Evolutionary conservation across 108 stramenopile genomes (phyloP), one percentile per base, ranked within the genome.

Genomic region (Fragilariopsis cylindrus): DNA sequence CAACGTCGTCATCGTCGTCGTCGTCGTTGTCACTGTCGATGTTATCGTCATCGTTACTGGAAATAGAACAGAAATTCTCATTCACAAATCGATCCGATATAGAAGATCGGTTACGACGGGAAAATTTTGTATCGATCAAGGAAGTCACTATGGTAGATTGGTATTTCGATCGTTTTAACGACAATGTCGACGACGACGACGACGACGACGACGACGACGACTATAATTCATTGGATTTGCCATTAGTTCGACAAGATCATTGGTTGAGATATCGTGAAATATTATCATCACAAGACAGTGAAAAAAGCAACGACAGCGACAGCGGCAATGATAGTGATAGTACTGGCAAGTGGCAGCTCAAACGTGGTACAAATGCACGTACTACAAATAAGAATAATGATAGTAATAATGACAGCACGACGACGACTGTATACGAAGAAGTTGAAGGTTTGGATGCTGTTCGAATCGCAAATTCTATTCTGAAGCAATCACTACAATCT

Each of bases 341-440:
- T 30, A 30, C 30, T 30, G 81, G 73, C 53, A 4, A 78, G 57
- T 87, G 87, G 87, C 64, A 87, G 73, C 73, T 87, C 19, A 87
- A 87, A 69, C 48, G 48, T 7, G 84, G 84, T 18, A 21, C 1
- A 30, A 30, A 30, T 30, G 30, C 30, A 30, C 30, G 30, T 30
- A 30, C 30, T 30, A 30, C 30, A 21, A 21, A 21, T 21, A 21
- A 21, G 1, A 21, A 21, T 21, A 30, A 30, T 30, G 2, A 39
- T 11, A 40, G 12, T 11, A 50, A 69, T 48, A 16, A 50, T 52
- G 69, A 60, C 11, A 65, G 62, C 11, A 52, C 46, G 4, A 72
- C 62, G 13, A 55, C 81, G 39, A 84, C 83, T 45, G 80, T 85
- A 7, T 88, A 88, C 57, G 80, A 85, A 71, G 87, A 88, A 76